A percentile compares a stretch with the other conserved stretches of the same genome.
These are phyloP conservation scores for Sugiyamaella novakii DNA, from an alignment of 1,139 yeast species.

Conservation along the genomic window DNA sequence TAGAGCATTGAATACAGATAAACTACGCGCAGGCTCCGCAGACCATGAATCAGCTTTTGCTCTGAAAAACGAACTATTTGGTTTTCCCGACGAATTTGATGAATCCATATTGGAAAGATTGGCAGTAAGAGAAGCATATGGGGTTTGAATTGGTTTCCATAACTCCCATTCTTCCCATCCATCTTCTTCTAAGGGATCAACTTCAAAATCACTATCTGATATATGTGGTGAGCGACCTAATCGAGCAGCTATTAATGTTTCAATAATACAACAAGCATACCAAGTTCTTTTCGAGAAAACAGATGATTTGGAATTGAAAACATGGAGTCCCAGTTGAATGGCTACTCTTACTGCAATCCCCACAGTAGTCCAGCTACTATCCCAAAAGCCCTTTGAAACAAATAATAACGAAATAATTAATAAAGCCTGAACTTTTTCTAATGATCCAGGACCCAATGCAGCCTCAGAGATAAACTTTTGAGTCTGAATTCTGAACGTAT, in stretches of 20 bases:
- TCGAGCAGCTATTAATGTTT: constrained; percentile 28
- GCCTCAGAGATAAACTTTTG: constrained; percentile 8
- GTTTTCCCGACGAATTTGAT: background rate
- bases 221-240: constrained; percentile 28
- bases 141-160: constrained; percentile 22
- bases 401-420: constrained; percentile 22
- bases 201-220: constrained; percentile 23
- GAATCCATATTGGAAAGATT: constrained; percentile 7
- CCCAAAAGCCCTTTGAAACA: constrained; percentile 24
- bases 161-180: constrained; percentile 30
- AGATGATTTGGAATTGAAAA: constrained; percentile 11
- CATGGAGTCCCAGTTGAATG: constrained; percentile 23
- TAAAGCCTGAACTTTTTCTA: constrained; percentile 26
- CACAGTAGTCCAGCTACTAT: constrained; percentile 25
- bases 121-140: constrained; percentile 8
- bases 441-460: constrained; percentile 11
- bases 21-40: constrained; percentile 23
- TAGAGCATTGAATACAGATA: constrained; percentile 26
- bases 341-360: constrained; percentile 28
- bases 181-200: constrained; percentile 22
- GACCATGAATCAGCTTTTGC: constrained; percentile 20
- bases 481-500: constrained; percentile 6
- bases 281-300: constrained; percentile 26
- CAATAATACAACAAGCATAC: constrained; percentile 30
- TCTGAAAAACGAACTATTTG: constrained; percentile 3